Evolutionary conservation across 805 yeast genomes (phyloP).

Genomic region (Ogataea paradorogensis): DNA sequence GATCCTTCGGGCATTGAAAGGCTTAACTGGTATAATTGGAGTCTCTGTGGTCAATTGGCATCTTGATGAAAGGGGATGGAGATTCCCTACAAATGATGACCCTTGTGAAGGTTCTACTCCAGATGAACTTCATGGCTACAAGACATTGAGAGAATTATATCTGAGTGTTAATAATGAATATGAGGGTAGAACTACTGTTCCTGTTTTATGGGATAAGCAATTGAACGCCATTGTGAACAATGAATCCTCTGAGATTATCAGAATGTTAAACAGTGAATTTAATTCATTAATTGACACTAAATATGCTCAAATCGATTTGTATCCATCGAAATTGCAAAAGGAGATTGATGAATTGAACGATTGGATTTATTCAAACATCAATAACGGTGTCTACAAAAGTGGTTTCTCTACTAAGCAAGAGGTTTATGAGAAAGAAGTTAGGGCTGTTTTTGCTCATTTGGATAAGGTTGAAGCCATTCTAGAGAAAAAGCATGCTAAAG

Average conservation of each 20-base stretch:
- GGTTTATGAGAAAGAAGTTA: conserved; percentile 69
- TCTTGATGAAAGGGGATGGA: conserved; percentile 88
- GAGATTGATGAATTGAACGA: conserved; percentile 74
- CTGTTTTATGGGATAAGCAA: conserved; percentile 89
- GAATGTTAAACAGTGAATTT: conserved; percentile 78
- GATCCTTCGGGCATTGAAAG: conserved; percentile 71
- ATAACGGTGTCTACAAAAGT: conserved; percentile 90
- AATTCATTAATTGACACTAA: conserved; percentile 51
- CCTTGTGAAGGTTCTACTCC: conserved; percentile 46
- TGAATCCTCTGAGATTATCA: conserved; percentile 85
- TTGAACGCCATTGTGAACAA: conserved; percentile 81
- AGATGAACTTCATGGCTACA: conserved; percentile 58
- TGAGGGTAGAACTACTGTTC: conserved; percentile 85
- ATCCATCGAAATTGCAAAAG: conserved; percentile 52
- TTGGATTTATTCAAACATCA: conserved; percentile 81
- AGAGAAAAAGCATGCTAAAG: conserved; percentile 38
- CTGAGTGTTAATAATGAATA: conserved; percentile 73
- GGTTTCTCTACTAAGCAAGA: conserved; percentile 88
- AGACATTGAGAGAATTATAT: conserved; percentile 68
- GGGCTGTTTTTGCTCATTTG: conserved; percentile 58
- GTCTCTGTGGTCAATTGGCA: conserved; percentile 88
- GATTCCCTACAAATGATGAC: conserved; percentile 53
- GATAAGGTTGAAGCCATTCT: conserved; percentile 68
- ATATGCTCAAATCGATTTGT: conserved; percentile 52
- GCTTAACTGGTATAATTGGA: conserved; percentile 57